These are phyloP conservation scores for Thymus mandschuricus DNA, from an alignment of 257 asterid species.

Conservation along the genomic window DNA sequence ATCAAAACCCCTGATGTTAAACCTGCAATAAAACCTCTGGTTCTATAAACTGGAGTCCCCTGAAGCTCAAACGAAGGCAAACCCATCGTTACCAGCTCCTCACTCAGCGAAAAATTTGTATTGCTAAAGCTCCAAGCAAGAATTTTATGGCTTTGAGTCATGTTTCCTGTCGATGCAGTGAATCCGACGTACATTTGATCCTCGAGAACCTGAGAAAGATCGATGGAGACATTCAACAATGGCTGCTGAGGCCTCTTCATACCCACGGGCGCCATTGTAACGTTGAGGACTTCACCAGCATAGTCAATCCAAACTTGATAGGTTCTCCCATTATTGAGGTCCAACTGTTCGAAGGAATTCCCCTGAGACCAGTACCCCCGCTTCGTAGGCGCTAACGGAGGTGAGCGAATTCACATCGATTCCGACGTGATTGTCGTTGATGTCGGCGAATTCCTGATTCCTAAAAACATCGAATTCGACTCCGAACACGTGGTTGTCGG, in stretches of 20 bases:
- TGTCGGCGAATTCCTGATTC: conserved; percentile 60
- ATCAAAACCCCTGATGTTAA: conserved; percentile 40
- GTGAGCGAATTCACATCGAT: conserved; percentile 65
- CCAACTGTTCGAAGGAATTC: conserved; percentile 43
- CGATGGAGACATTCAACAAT: conserved; percentile 43
- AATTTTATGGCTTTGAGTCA: conserved; percentile 63
- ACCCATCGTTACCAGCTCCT: conserved; percentile 45
- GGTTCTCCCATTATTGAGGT: conserved; percentile 60
- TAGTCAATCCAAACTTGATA: conserved; percentile 83
- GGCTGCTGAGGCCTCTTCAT: conserved; percentile 58
- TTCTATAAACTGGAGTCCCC: conserved; percentile 40
- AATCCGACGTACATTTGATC: conserved; percentile 82
- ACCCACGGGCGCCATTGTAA: conserved; percentile 69
- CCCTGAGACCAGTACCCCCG: conserved; percentile 70
- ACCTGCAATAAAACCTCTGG: conserved; percentile 52
- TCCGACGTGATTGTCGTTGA: conserved; percentile 63
- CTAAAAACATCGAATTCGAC: conserved; percentile 72
- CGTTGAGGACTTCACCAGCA: conserved; percentile 48
- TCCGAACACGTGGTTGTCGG: conserved; percentile 59
- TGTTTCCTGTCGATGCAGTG: conserved; percentile 65
- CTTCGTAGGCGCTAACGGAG: conserved; percentile 48
- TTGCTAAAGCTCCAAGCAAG: conserved; percentile 79
- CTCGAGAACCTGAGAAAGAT: conserved; percentile 56
- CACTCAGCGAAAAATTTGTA: conserved; percentile 47
- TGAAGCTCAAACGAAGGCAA: conserved; percentile 72